These are phyloP conservation scores for Rubroshorea leprosula DNA, from an alignment of 345 rosid species.

Conservation along the genomic window DNA sequence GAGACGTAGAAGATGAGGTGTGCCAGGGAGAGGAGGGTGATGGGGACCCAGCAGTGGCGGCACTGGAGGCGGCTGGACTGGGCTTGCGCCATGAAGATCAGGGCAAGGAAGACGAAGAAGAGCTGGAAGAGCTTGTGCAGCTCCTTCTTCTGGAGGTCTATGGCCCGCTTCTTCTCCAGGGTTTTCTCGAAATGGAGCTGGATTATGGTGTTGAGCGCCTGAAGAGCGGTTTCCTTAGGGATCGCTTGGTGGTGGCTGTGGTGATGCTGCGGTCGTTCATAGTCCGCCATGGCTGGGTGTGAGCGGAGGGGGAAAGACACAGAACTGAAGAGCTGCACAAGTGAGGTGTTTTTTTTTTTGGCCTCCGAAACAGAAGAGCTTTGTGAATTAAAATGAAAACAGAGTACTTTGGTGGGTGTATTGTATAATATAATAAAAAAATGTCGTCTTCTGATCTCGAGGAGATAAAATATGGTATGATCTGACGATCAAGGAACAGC, in stretches of 20 bases:
- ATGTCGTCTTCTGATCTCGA: slow-evolving; percentile 20
- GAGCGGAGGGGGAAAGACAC: not conserved
- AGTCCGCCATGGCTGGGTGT: slow-evolving; percentile 60
- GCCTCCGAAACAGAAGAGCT: too few species aligned
- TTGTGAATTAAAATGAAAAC: not conserved
- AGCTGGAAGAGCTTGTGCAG: slow-evolving; percentile 84
- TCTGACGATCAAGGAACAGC: not conserved
- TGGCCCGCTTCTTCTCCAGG: slow-evolving; percentile 84
- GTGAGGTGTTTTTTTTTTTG: too few species aligned
- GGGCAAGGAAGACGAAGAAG: slow-evolving; percentile 81
- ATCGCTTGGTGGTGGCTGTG: slow-evolving; percentile 39
- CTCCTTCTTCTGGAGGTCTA: slow-evolving; percentile 93
- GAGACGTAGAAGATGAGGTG: slow-evolving; percentile 91
- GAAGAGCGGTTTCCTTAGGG: slow-evolving; percentile 83
- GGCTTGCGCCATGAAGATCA: slow-evolving; percentile 52
- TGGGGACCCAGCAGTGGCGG: slow-evolving; percentile 91
- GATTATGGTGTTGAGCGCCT: slow-evolving; percentile 88
- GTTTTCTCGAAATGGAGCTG: slow-evolving; percentile 98
- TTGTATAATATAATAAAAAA: not conserved
- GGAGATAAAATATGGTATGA: not conserved
- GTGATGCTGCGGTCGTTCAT: slow-evolving; percentile 36
- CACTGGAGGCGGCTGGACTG: slow-evolving; percentile 69
- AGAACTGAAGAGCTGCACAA: not conserved
- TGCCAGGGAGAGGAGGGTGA: slow-evolving; percentile 67
- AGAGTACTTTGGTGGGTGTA: not conserved